phyloP scores from a whole-genome alignment of 805 yeast species.

The Sugiyamaella americana region DNA sequence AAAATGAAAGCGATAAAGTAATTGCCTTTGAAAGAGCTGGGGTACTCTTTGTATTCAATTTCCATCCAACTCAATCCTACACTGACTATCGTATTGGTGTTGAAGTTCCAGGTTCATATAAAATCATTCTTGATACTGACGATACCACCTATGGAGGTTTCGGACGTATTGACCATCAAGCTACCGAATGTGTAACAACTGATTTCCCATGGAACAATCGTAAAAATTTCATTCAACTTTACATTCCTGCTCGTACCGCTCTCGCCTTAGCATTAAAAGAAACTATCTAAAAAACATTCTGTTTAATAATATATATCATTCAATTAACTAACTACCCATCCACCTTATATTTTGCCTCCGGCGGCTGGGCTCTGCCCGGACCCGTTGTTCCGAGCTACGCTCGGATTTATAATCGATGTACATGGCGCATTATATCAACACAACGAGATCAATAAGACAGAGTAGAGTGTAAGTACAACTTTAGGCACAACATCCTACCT shows the following conservation, averaged over 20 bases:
- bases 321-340: no score
- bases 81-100: slow-evolving; percentile 90
- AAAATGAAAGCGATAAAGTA: slow-evolving; percentile 84
- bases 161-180: slow-evolving; percentile 52
- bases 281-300: no score
- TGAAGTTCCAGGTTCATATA: slow-evolving; percentile 69
- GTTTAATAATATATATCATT: no score
- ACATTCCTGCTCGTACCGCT: slow-evolving; percentile 72
- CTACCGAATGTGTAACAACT: slow-evolving; percentile 57
- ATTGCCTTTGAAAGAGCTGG: slow-evolving; percentile 86
- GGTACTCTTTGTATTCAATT: slow-evolving; percentile 77
- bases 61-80: slow-evolving; percentile 78
- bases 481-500: no score
- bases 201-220: slow-evolving; percentile 78
- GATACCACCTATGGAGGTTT: slow-evolving; percentile 74
- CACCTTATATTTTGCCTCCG: no score
- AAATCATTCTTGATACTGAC: slow-evolving; percentile 71
- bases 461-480: no score
- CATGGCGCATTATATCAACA: no score
- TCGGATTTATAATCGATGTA: no score
- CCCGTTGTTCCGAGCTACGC: no score
- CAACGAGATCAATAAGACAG: no score
- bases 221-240: slow-evolving; percentile 66
- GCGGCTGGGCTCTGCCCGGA: no score
- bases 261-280: slow-evolving; percentile 48